Base-by-base conservation (phyloP, 495 filamentous ascomycete species). In the Tuber indicum region DNA sequence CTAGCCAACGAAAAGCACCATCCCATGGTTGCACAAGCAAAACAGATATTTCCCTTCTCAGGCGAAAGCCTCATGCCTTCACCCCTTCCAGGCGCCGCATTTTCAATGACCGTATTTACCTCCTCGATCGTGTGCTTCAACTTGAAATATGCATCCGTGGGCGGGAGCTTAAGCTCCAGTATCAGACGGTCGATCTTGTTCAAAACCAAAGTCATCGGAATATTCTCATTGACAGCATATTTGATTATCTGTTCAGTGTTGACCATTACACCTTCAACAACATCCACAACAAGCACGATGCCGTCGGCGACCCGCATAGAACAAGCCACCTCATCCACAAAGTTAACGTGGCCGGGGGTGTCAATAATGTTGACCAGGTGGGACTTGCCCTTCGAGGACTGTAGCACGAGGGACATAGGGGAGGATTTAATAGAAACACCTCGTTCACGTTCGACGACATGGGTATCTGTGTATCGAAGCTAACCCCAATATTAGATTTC, bases 141-240 rank as follows among this genome's bases (percentile, higher is more conserved):
- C 86, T 99, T 99, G 89, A 97, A 98, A 84, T 98, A 99, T 41
- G 96, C 96, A 83, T 99, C 96, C 77, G 90, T 92, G 7, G 96
- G 96, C 1, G 96, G 96, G 23, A 99, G 88, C 84, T 97, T 96
- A 74, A 99, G 89, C 84, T 99, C 96, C 47, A 99, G 86, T 74
- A 99, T 97, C 75, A 99, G 86, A 58, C 96, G 90, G 79, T 99
- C 96, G 90, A 99, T 91, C 85, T 99, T 99, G 87, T 98, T 99
- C 85, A 99, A 88, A 73, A 98, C 90, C 78, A 99, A 85, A 2
- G 92, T 94, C 80, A 99, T 86, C 0, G 96, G 95, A 17, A 98
- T 87, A 81, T 93, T 93, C 84, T 97, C 93, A 72, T 97, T 87
- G 9, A 98, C 91, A 9, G 94, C 94, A 84, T 99, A 93, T 84